Conservation (phyloP, 2,329 filamentous ascomycete species). For the Colletotrichum plurivorum region DNA sequence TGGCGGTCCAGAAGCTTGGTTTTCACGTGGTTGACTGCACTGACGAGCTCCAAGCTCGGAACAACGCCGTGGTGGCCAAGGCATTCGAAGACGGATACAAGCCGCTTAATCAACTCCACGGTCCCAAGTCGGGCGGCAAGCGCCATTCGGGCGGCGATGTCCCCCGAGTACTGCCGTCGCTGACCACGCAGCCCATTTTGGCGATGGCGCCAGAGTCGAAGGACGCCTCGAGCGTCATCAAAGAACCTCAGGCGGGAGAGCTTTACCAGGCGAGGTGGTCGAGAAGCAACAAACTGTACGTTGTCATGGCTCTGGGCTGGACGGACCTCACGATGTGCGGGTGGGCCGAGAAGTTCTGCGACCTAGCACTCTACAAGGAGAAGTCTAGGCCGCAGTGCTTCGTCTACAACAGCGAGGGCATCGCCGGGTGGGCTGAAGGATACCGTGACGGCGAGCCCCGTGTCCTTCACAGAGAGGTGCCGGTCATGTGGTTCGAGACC, state of each 20-base stretch:
- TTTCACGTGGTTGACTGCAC: slow-evolving; percentile 40
- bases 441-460: slow-evolving; percentile 37
- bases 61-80: slow-evolving; percentile 39
- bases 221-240: slow-evolving; percentile 27
- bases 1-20: slow-evolving; percentile 39
- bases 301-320: slow-evolving; percentile 42
- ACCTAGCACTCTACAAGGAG: slow-evolving; percentile 21
- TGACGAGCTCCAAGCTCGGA: slow-evolving; percentile 27
- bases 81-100: slow-evolving; percentile 40
- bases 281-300: slow-evolving; percentile 33
- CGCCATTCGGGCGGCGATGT: slow-evolving; percentile 16
- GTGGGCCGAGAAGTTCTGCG: slow-evolving; percentile 26
- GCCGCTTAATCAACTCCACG: slow-evolving; percentile 37
- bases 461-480: slow-evolving; percentile 38
- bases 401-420: slow-evolving; percentile 33
- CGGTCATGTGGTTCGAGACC: slow-evolving; percentile 42
- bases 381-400: slow-evolving; percentile 38
- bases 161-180: not conserved
- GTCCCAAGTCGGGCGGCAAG: slow-evolving; percentile 36
- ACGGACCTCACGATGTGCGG: slow-evolving; percentile 35
- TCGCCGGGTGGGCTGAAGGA: slow-evolving; percentile 39
- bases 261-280: slow-evolving; percentile 41
- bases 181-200: not conserved
- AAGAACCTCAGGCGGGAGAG: slow-evolving; percentile 36
- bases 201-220: not conserved